These are phyloP conservation scores for Juncus effusus DNA, from an alignment of 176 grass and related monocot species.

Conservation along the genomic window DNA sequence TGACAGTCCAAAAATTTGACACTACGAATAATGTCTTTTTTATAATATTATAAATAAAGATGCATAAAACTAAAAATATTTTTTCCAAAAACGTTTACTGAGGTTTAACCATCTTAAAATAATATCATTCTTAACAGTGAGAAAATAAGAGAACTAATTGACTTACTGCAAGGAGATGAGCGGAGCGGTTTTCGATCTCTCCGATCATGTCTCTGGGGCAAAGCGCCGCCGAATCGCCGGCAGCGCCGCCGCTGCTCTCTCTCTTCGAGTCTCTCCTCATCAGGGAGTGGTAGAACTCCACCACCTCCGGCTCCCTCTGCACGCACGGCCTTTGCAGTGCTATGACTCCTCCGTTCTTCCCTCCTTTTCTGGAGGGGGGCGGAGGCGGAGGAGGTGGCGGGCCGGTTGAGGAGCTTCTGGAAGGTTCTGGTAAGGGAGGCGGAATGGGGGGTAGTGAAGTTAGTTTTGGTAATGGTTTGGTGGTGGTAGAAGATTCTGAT, in stretches of 20 bases:
- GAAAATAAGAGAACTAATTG: not conserved
- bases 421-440: constrained; percentile 32
- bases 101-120: too few species aligned
- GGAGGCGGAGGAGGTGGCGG: constrained; percentile 64
- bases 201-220: constrained; percentile 86
- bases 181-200: constrained; percentile 97
- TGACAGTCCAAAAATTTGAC: too few species aligned
- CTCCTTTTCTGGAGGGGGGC: constrained; percentile 45
- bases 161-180: constrained; percentile 91
- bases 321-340: constrained; percentile 40
- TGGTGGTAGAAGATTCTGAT: constrained; percentile 40
- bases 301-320: constrained; percentile 76
- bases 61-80: too few species aligned
- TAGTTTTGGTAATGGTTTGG: constrained; percentile 37
- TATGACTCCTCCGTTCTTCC: constrained; percentile 12
- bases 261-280: constrained; percentile 78
- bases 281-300: constrained; percentile 96
- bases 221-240: constrained; percentile 31
- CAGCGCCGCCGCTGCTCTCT: constrained; percentile 28
- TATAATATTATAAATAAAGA: too few species aligned
- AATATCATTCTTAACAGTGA: too few species aligned
- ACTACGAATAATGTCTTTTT: too few species aligned
- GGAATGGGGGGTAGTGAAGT: constrained; percentile 74
- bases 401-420: not conserved
- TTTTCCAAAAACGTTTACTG: too few species aligned